Evolutionary conservation across 495 filamentous ascomycete genomes (phyloP), one percentile per base, ranked within the genome.

Genomic region (Entonaema liquescens): DNA sequence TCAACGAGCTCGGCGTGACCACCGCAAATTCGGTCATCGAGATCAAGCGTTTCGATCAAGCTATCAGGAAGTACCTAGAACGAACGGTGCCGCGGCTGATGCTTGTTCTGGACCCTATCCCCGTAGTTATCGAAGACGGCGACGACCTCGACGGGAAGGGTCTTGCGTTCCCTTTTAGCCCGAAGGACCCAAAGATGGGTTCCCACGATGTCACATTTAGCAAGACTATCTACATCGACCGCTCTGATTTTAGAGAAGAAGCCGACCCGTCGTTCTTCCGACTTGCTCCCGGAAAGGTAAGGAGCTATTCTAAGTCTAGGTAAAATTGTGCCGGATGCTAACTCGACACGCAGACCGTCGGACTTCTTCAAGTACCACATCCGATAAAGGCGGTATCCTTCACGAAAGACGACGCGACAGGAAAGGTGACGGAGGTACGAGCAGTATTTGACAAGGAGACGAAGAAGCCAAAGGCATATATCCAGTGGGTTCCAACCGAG

Each of bases 141-240:
- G 89, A 90, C 2, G 86, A 90, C 17, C 86, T 90, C 55, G 86
- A 92, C 56, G 74, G 86, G 12, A 73, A 75, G 2, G 63, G 74
- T 29, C 67, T 94, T 49, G 85, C 85, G 1, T 76, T 91, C 6
- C 92, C 93, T 0, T 94, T 94, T 76, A 89, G 90, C 17, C 86
- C 89, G 3, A 95, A 93, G 79, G 89, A 92, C 63, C 82, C 89
- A 2, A 83, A 83, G 29, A 83, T 89, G 77, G 89, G 89, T 54
- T 73, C 77, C n/a, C 82, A 83, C 49, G 65, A 75, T 15, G 65
- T 75, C 11, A 91, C 91, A 33, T 90, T 97, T 77, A 93, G 92
- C n/a, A 89, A 89, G 77, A 92, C 83, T 8, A 86, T 98, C 15
- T 97, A 95, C 82, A 98, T 99, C 55, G 95, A 99, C 76, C 90